These are phyloP conservation scores for Heimioporus sp. DNA, from an alignment of 768 basidiomycete species.

Conservation along the genomic window DNA sequence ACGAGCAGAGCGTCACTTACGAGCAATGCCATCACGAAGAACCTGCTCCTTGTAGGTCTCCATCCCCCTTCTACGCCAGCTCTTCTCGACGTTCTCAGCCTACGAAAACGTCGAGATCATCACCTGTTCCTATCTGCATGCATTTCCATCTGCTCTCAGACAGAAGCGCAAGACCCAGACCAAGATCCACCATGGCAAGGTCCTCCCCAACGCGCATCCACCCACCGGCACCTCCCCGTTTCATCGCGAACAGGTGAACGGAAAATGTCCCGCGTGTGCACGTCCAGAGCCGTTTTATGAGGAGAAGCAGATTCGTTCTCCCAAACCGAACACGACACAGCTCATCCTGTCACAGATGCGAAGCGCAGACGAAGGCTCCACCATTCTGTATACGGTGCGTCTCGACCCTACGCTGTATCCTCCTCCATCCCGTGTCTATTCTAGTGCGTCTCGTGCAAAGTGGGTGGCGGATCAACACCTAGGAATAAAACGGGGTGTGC, in stretches of 20 bases:
- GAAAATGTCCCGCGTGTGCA: slow-evolving; percentile 87
- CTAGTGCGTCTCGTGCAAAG: slow-evolving; percentile 74
- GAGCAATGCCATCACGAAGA: slow-evolving; percentile 88
- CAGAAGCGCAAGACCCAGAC: slow-evolving; percentile 91
- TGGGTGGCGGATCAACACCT: slow-evolving; percentile 84
- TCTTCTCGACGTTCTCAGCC: slow-evolving; percentile 42
- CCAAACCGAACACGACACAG: neutral
- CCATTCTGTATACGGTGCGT: slow-evolving; percentile 90
- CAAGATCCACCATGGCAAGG: slow-evolving; percentile 68
- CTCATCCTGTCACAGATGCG: slow-evolving; percentile 51
- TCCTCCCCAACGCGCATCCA: slow-evolving; percentile 62
- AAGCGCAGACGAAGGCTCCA: slow-evolving; percentile 93
- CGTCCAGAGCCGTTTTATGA: slow-evolving; percentile 83
- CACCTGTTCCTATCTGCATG: slow-evolving; percentile 86
- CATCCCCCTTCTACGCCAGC: neutral
- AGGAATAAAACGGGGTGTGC: slow-evolving; percentile 6
- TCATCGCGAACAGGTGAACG: slow-evolving; percentile 63
- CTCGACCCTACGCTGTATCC: neutral
- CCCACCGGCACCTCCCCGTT: neutral
- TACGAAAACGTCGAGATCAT: slow-evolving; percentile 90
- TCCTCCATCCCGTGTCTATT: neutral
- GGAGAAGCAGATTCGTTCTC: slow-evolving; percentile 69
- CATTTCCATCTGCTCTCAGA: slow-evolving; percentile 78
- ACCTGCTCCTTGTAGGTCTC: slow-evolving; percentile 78
- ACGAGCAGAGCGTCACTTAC: slow-evolving; percentile 73